phyloP scores from a whole-genome alignment of 1,284 basidiomycete genomes.

The Hemileia vastatrix region DNA sequence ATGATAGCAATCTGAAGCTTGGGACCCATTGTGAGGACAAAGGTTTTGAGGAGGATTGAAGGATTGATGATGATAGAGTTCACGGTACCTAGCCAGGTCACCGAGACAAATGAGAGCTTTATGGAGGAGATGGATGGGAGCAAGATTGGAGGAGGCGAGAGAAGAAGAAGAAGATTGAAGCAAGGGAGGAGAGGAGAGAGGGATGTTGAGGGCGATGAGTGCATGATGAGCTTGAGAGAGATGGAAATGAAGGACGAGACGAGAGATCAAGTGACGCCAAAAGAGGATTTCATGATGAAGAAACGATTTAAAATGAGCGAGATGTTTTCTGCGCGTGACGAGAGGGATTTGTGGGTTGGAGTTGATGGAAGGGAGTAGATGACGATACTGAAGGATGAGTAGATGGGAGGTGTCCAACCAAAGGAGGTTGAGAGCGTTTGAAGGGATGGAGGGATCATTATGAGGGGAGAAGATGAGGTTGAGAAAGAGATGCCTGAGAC shows the following conservation, averaged over 20 bases:
- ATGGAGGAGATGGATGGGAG: conserved; percentile 53
- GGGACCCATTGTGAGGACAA: conserved; percentile 54
- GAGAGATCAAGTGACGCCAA: conserved; percentile 65
- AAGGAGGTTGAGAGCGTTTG: conserved; percentile 61
- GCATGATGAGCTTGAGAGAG: conserved; percentile 54
- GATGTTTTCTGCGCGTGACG: conserved; percentile 69
- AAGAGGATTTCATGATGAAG: conserved; percentile 77
- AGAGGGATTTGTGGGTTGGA: conserved; percentile 51
- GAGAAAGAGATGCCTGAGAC: conserved; percentile 48
- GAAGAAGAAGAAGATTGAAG: conserved; percentile 52
- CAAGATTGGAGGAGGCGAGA: conserved; percentile 44
- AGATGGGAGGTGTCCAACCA: conserved; percentile 88
- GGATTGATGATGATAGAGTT: conserved; percentile 68
- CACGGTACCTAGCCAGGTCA: conserved; percentile 84
- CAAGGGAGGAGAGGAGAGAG: conserved; percentile 35
- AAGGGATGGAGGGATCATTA: conserved; percentile 1
- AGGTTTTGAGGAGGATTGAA: not conserved
- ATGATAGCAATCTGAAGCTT: conserved; percentile 69
- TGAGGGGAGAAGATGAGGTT: conserved; percentile 60
- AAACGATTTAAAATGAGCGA: conserved; percentile 77
- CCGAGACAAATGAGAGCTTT: conserved; percentile 85
- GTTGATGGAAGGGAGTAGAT: conserved; percentile 61
- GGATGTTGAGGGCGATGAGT: conserved; percentile 55
- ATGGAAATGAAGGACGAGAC: conserved; percentile 59
- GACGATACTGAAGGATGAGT: conserved; percentile 73